Conservation (phyloP, 2,329 filamentous ascomycete species). For the Alternaria triticina region DNA sequence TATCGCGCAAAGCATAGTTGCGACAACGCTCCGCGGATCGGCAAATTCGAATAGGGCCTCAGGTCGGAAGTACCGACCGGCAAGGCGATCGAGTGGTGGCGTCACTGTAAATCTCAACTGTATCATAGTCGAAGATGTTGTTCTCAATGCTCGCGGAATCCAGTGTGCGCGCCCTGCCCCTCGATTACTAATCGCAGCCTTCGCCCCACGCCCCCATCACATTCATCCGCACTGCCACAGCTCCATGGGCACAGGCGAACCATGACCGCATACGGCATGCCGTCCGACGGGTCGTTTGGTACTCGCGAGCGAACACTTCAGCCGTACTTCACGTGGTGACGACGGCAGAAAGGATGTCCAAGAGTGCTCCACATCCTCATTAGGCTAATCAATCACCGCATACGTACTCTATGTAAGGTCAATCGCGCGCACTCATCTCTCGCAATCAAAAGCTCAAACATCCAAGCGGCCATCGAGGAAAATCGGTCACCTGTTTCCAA, state of each 20-base stretch:
- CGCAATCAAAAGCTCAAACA: neutral
- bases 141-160: neutral
- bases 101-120: constrained; percentile 11
- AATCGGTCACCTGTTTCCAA: neutral
- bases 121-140: constrained; percentile 6
- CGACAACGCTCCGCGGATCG: constrained; percentile 7
- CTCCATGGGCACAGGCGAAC: neutral
- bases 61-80: neutral
- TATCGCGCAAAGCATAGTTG: neutral
- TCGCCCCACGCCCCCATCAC: neutral
- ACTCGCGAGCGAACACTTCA: constrained; percentile 18
- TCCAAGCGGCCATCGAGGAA: constrained; percentile 1
- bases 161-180: constrained; percentile 3
- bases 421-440: constrained; percentile 1
- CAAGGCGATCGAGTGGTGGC: neutral
- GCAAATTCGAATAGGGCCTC: neutral
- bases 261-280: constrained; percentile 21
- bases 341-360: constrained; percentile 16
- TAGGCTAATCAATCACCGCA: constrained; percentile 40
- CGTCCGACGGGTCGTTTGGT: constrained; percentile 18
- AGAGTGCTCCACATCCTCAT: constrained; percentile 25
- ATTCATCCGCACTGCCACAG: neutral
- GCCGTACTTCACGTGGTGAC: constrained; percentile 12
- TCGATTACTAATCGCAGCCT: constrained; percentile 12
- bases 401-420: constrained; percentile 7